phyloP scores from a whole-genome alignment of 805 yeast genomes.

The Pichia ethanolica region DNA sequence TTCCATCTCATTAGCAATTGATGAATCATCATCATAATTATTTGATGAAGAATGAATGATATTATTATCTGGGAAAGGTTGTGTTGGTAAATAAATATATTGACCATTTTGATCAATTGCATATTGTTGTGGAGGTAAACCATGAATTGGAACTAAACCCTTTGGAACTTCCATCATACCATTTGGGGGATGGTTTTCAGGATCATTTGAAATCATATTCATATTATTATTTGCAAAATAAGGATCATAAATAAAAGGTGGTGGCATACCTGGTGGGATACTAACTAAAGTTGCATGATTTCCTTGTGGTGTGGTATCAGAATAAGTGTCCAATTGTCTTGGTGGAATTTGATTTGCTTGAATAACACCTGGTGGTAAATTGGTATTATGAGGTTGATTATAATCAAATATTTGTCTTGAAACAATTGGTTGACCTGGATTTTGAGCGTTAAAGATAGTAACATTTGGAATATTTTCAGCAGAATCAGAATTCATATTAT shows the following conservation, averaged over 20 bases:
- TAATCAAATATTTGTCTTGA: constrained; percentile 20
- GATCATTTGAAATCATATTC: background rate
- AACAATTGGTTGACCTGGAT: constrained; percentile 12
- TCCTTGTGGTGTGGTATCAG: constrained; percentile 15
- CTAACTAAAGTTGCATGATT: constrained; percentile 20
- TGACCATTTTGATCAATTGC: constrained; percentile 24
- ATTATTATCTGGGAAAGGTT: constrained; percentile 16
- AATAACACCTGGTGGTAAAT: background rate
- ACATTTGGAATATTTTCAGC: constrained; percentile 2
- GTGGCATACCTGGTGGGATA: constrained; percentile 24
- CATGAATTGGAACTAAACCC: constrained; percentile 1
- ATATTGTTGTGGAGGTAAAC: constrained; percentile 15
- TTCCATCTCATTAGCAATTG: background rate
- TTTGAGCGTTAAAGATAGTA: constrained; percentile 10
- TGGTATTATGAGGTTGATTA: constrained; percentile 5
- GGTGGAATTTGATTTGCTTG: constrained; percentile 2
- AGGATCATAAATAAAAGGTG: constrained; percentile 29
- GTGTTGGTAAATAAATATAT: constrained; percentile 20
- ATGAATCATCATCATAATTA: background rate
- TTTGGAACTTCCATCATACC: background rate
- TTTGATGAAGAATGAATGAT: constrained; percentile 9
- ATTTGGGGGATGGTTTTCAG: background rate
- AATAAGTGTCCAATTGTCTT: constrained; percentile 1
- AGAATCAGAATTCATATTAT: background rate
- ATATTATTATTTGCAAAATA: constrained; percentile 17